phyloP scores from a whole-genome alignment of 2,329 filamentous ascomycete species.

The Canariomyces notabilis region DNA sequence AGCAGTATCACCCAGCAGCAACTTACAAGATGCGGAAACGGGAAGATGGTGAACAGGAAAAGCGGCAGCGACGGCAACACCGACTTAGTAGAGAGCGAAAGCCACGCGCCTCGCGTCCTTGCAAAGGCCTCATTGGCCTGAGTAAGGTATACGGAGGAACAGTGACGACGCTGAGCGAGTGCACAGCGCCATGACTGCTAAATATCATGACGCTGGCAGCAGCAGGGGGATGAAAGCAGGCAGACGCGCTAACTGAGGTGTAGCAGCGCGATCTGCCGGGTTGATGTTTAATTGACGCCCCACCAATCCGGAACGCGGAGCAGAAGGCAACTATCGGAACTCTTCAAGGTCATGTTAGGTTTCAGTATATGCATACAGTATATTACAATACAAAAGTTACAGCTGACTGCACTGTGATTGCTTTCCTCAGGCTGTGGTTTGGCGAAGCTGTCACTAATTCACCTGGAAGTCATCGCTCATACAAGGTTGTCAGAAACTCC shows the following conservation, averaged over 20 bases:
- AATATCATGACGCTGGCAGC: conserved; percentile 16
- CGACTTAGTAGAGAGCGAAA: not conserved
- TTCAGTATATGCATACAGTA: not conserved
- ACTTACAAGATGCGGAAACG: conserved; percentile 4
- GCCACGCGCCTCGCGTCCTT: not conserved
- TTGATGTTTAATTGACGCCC: not conserved
- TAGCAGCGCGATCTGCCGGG: not conserved
- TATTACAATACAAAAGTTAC: conserved; percentile 5
- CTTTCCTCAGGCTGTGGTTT: not conserved
- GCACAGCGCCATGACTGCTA: conserved; percentile 20
- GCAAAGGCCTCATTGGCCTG: conserved; percentile 6
- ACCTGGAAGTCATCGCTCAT: not conserved
- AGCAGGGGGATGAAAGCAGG: conserved; percentile 5
- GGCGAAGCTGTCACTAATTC: not conserved
- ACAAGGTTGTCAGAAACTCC: not conserved
- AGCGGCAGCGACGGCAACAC: conserved; percentile 2
- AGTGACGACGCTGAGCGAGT: conserved; percentile 7
- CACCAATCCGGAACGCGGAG: not conserved
- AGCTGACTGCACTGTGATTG: not conserved
- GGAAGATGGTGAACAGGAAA: not conserved
- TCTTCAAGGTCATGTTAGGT: conserved; percentile 4
- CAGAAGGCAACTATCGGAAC: conserved; percentile 11
- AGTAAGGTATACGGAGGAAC: not conserved
- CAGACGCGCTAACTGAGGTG: conserved; percentile 10
- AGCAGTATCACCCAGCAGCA: not conserved